Conservation (phyloP, 2,329 filamentous ascomycete genomes). For the Arthrinium phaeospermum region DNA sequence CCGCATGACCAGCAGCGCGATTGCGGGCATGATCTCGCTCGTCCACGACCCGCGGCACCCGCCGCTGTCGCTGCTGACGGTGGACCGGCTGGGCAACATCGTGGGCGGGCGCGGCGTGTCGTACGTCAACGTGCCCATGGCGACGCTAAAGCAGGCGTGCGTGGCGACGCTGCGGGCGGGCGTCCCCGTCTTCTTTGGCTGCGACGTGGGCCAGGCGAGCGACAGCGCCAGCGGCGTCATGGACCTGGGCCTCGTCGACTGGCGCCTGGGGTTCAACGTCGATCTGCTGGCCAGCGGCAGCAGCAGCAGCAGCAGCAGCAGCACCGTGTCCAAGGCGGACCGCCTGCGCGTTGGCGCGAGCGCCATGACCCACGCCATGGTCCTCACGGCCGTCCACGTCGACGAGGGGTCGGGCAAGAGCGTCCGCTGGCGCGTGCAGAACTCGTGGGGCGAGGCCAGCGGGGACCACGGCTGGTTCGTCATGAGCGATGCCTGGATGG, state of each 20-base stretch:
- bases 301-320: too few relatives aligned
- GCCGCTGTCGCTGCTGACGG: slow-evolving; percentile 74
- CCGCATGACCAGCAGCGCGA: slow-evolving; percentile 63
- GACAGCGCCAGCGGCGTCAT: slow-evolving; percentile 74
- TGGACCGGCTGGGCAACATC: slow-evolving; percentile 81
- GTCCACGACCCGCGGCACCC: slow-evolving; percentile 85
- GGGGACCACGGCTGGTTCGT: slow-evolving; percentile 87
- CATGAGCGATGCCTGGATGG: slow-evolving; percentile 83
- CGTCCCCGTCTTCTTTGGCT: slow-evolving; percentile 86
- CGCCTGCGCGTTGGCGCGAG: slow-evolving; percentile 76
- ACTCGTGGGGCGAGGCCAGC: slow-evolving; percentile 75
- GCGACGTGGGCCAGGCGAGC: slow-evolving; percentile 84
- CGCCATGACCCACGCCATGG: slow-evolving; percentile 92
- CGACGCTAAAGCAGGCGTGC: slow-evolving; percentile 72
- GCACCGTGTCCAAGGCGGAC: slow-evolving; percentile 76
- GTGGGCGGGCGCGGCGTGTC: slow-evolving; percentile 76
- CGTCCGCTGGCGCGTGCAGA: slow-evolving; percentile 85
- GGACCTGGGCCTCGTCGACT: slow-evolving; percentile 79
- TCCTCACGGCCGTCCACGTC: slow-evolving; percentile 83
- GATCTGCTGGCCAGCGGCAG: slow-evolving; percentile 55
- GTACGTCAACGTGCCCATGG: slow-evolving; percentile 84
- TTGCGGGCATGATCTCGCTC: slow-evolving; percentile 77
- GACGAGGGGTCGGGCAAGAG: slow-evolving; percentile 65
- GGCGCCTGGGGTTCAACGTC: slow-evolving; percentile 83
- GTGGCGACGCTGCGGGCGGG: slow-evolving; percentile 80